Base-by-base conservation (phyloP, 345 rosid genomes). In the Punica granatum region DNA sequence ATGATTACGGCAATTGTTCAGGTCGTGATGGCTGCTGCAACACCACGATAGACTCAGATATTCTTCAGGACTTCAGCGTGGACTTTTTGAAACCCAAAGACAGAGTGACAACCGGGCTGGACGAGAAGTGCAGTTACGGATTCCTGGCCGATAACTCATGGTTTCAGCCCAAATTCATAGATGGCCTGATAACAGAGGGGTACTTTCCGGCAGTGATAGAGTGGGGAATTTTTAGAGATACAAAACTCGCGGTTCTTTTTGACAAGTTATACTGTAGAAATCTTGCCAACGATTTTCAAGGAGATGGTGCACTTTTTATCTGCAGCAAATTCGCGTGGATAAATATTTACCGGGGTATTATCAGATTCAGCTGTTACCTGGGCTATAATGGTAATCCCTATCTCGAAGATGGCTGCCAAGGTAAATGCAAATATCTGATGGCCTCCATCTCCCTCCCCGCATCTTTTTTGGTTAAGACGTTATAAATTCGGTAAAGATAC, bases 11-110 rank as follows among this genome's bases (percentile, higher is more conserved):
- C 1, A 3, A 51, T 10, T 51, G 58, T 30, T 9, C 58, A 13
- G 58, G 58, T 13, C 3, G n/a, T n/a, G n/a, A 0, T 7, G 14
- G 72, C 28, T 46, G 72, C 34, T 69, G 72, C 67, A 60, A 62
- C 46, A 35, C 7, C 30, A 15, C 25, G 15, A n/a, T 62, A 3
- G 67, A 67, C 33, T 12, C 42, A 7, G 2, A 46, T n/a, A n/a
- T n/a, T 43, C 67, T 69, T 3, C 67, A 62, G 67, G 46, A 28
- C 28, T 32, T 69, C n/a, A 2, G 19, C 19, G 63, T 69, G 49
- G 51, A 58, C 26, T 69, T 69, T n/a, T n/a, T n/a, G n/a, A n/a
- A n/a, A n/a, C n/a, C 72, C 51, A 16, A 7, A 60, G 23, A 9
- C 14, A 34, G 2, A 1, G 28, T 51, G 58, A 11, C 30, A n/a